Conservation (phyloP, 495 filamentous ascomycete genomes). For the Halenospora varia region DNA sequence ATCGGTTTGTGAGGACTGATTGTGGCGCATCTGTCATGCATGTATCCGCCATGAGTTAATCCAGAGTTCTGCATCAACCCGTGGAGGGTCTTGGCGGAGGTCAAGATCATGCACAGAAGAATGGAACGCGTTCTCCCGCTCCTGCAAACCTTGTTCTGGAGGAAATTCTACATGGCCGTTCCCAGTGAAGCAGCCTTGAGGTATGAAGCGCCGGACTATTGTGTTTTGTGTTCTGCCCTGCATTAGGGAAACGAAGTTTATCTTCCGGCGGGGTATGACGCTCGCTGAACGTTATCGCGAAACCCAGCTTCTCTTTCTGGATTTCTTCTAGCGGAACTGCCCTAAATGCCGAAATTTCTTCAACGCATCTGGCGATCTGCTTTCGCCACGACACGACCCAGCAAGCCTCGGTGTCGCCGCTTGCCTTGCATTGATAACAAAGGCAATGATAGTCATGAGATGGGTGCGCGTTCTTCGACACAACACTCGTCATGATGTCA, state of each 20-base stretch:
- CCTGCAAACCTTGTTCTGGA: no score
- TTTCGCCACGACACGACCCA: not conserved
- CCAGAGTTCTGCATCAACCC: no score
- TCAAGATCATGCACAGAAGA: no score
- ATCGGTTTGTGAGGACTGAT: no score
- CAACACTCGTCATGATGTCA: not conserved
- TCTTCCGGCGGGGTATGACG: not conserved
- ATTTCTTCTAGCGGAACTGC: not conserved
- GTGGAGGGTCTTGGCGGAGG: no score
- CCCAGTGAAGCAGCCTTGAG: no score
- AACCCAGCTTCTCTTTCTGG: not conserved
- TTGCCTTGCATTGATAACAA: not conserved
- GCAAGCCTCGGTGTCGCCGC: not conserved
- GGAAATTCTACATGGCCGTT: no score
- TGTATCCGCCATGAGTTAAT: no score
- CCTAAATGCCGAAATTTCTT: not conserved
- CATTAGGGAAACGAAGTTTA: no score
- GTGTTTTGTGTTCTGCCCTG: not conserved
- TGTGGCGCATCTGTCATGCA: no score
- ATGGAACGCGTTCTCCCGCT: no score
- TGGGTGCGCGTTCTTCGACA: not conserved
- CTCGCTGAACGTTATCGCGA: not conserved
- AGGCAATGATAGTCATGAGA: not conserved
- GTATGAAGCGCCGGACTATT: not conserved
- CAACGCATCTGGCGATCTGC: not conserved